Percentiles rank a stretch among this genome's conserved stretches.
Evolutionary conservation across 2,329 filamentous ascomycete species (phyloP).

Genomic region (Fusarium chaquense): DNA sequence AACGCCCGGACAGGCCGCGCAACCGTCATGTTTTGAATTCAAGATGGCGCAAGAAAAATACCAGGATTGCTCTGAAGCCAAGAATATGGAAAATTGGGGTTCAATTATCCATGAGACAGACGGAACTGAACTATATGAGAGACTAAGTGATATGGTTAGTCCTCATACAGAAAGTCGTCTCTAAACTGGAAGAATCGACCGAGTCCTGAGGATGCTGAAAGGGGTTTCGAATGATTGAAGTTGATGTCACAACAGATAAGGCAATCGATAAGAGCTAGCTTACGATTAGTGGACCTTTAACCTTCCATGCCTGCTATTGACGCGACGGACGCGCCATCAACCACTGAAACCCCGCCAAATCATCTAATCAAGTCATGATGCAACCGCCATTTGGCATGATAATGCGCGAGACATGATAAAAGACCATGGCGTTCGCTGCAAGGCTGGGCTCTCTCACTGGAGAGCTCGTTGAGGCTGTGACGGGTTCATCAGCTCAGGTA

Average conservation of each 20-base stretch:
- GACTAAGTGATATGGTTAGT: background rate
- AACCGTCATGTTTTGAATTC: constrained; percentile 75
- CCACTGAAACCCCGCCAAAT: constrained; percentile 35
- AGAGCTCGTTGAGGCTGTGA: constrained; percentile 75
- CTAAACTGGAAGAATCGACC: constrained; percentile 4
- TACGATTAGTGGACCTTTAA: constrained; percentile 27
- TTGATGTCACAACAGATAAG: constrained; percentile 35
- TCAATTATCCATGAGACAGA: constrained; percentile 39
- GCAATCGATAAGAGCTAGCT: constrained; percentile 34
- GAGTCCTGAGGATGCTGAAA: constrained; percentile 29
- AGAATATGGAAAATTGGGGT: constrained; percentile 10
- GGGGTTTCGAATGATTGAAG: constrained; percentile 41
- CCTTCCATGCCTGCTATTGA: constrained; percentile 20
- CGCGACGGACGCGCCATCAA: constrained; percentile 44
- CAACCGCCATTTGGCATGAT: constrained; percentile 22
- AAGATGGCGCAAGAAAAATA: constrained; percentile 11
- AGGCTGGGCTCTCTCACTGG: constrained; percentile 74
- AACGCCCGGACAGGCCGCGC: constrained; percentile 86
- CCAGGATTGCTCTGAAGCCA: constrained; percentile 23
- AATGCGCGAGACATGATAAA: constrained; percentile 32
- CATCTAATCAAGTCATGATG: constrained; percentile 34
- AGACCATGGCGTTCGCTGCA: constrained; percentile 76
- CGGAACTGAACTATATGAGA: background rate
- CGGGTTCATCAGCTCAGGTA: constrained; percentile 67
- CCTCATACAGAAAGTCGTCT: background rate